These are phyloP conservation scores for Mycothermus thermophilus DNA, from an alignment of 495 filamentous ascomycete species.

Conservation along the genomic window DNA sequence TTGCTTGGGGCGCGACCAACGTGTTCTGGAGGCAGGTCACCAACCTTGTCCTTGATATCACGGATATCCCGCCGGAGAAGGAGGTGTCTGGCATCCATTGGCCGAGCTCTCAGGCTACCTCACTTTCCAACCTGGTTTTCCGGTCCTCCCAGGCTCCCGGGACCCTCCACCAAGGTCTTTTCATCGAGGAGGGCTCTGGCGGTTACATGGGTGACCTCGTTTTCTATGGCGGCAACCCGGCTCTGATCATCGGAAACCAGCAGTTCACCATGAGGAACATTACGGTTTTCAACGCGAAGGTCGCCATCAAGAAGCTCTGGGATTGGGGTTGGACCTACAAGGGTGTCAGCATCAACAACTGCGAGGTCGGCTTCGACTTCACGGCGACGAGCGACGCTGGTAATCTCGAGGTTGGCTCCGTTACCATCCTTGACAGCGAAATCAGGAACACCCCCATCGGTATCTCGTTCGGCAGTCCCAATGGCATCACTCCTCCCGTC, in stretches of 20 bases:
- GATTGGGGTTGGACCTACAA: constrained; percentile 54
- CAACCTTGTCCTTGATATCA: constrained; percentile 62
- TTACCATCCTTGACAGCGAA: constrained; percentile 63
- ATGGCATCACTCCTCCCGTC: constrained; percentile 30
- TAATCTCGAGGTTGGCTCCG: constrained; percentile 51
- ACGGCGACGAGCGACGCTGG: constrained; percentile 14
- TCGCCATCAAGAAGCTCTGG: constrained; percentile 38
- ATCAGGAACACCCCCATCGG: constrained; percentile 52
- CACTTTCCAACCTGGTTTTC: constrained; percentile 62
- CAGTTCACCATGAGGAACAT: constrained; percentile 71
- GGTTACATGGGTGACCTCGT: constrained; percentile 61
- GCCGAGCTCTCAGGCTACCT: constrained; percentile 62
- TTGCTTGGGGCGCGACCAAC: constrained; percentile 42
- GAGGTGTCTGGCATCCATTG: constrained; percentile 61
- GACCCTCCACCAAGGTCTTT: constrained; percentile 58
- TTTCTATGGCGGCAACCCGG: constrained; percentile 54
- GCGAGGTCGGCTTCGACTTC: constrained; percentile 52
- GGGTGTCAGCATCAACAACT: constrained; percentile 49
- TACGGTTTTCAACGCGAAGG: constrained; percentile 41
- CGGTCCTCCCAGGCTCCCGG: constrained; percentile 41
- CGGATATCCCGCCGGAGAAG: constrained; percentile 34
- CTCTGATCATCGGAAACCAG: constrained; percentile 57
- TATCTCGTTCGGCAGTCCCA: constrained; percentile 33
- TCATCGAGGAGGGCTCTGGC: constrained; percentile 61
- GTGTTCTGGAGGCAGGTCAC: constrained; percentile 64